A percentile compares a stretch with the other conserved stretches of the same genome.
Conservation (phyloP, 2,329 filamentous ascomycete species). For the Diaporthe citrichinensis region DNA sequence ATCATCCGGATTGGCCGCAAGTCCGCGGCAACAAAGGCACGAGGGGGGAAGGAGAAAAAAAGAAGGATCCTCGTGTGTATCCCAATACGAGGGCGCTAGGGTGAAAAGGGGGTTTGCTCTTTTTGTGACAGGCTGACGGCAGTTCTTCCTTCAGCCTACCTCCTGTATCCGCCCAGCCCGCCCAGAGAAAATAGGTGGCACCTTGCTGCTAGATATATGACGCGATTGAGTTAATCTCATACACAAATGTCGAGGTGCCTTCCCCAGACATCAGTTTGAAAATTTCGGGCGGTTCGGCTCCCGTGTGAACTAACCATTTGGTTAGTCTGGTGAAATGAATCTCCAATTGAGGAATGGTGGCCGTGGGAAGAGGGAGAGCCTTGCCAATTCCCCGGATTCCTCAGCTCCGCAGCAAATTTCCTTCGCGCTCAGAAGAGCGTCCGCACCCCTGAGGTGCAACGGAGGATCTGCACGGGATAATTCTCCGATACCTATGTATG, state of each 20-base stretch:
- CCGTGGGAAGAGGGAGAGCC: slow-evolving; percentile 16
- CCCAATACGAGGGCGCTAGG: slow-evolving; percentile 41
- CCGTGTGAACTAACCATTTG: background rate
- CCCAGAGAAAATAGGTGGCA: slow-evolving; percentile 8
- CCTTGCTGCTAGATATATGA: slow-evolving; percentile 2
- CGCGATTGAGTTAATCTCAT: slow-evolving; percentile 16
- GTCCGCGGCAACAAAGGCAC: slow-evolving; percentile 18
- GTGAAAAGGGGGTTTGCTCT: slow-evolving; percentile 29
- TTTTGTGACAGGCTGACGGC: slow-evolving; percentile 16
- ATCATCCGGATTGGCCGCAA: slow-evolving; percentile 20
- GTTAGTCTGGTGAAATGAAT: slow-evolving; percentile 6
- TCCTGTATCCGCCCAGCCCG: slow-evolving; percentile 9
- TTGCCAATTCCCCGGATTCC: slow-evolving; percentile 33
- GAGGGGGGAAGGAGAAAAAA: background rate
- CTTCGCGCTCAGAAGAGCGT: slow-evolving; percentile 1
- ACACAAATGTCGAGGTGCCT: background rate
- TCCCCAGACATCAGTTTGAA: background rate
- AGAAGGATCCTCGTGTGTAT: slow-evolving; percentile 28
- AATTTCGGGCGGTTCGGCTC: slow-evolving; percentile 11
- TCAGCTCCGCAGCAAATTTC: slow-evolving; percentile 31
- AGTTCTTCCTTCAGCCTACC: slow-evolving; percentile 22
- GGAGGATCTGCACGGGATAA: slow-evolving; percentile 32
- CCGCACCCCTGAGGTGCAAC: slow-evolving; percentile 19
- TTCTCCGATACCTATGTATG: slow-evolving; percentile 24
- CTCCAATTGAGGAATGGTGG: slow-evolving; percentile 22